Evolutionary conservation across 176 grass and related monocot genomes (phyloP), one percentile per base, ranked within the genome.

Genomic region (Pontederia crassipes): DNA sequence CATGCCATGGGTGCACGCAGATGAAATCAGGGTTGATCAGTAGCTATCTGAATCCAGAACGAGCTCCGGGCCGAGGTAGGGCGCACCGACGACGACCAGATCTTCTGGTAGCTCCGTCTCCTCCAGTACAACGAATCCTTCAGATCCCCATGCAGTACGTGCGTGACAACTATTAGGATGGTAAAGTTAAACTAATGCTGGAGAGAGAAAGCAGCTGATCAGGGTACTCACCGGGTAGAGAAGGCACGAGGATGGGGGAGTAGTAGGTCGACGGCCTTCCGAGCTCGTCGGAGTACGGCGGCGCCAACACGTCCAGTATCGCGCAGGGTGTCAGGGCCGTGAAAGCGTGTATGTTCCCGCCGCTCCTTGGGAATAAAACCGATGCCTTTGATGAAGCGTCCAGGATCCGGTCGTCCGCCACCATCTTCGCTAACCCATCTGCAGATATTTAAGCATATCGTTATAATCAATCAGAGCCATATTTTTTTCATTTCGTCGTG

Each of bases 281-380:
- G 12, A 56, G 59, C 51, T 64, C 58, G 4, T 74, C 71, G 3
- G 71, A 55, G 18, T 74, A 74, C 1, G 71, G 71, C 16, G 71
- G 71, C 13, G 71, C 60, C 52, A 74, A 28, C 8, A 74, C 71
- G 16, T 74, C 71, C 60, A 74, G 29, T 1, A 74, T 74, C 12
- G 71, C 71, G 28, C 59, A 74, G 8, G 71, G 60, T 12, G 71
- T 56, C 35, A 74, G 18, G 49, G 71, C 71, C 10, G 60, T 32
- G 51, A 74, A 45, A 9, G 71, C 64, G 18, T 74, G 71, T 11
- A 74, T 64, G 51, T 74, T 74, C 28, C 71, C 71, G 3, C 71
- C 71, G 9, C 51, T 48, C 13, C 16, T 64, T 9, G 71, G 71
- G 48, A 49, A 74, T 50, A 74, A 56, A 11, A 64, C 59, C 9